Conservation (phyloP, 331 rosid genomes). For the Erythrophleum ivorense region DNA sequence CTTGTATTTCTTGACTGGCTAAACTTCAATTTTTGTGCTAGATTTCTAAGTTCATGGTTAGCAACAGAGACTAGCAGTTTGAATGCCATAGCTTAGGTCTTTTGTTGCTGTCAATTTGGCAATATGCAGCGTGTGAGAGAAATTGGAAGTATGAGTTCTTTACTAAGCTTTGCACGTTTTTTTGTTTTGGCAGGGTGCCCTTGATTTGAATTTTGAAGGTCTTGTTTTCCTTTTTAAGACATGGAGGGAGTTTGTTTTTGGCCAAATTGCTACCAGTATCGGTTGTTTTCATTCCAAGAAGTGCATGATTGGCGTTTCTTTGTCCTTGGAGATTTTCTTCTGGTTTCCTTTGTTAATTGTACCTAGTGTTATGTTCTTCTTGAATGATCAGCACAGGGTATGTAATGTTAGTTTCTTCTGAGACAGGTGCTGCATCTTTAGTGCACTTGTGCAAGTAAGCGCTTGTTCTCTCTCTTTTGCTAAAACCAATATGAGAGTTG, state of each 20-base stretch:
- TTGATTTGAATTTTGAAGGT: conserved; percentile 57
- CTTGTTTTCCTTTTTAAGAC: conserved; percentile 55
- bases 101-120: neutral
- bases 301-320: conserved; percentile 97
- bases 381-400: conserved; percentile 77
- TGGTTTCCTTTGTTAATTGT: conserved; percentile 94
- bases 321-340: conserved; percentile 86
- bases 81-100: neutral
- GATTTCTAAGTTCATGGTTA: neutral
- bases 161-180: conserved; percentile 3
- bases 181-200: conserved; percentile 50
- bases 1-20: neutral
- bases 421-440: conserved; percentile 88
- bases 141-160: no score
- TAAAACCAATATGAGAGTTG: conserved; percentile 2
- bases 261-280: conserved; percentile 82
- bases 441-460: conserved; percentile 78
- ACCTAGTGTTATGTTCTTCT: conserved; percentile 78
- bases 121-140: conserved; percentile 2
- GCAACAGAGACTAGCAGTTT: neutral
- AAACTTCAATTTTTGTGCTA: neutral
- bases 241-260: conserved; percentile 79
- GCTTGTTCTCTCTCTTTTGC: conserved; percentile 22
- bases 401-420: conserved; percentile 79
- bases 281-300: conserved; percentile 91